Evolutionary conservation across 345 rosid genomes (phyloP).

Genomic region (Erysimum cheiranthoides): DNA sequence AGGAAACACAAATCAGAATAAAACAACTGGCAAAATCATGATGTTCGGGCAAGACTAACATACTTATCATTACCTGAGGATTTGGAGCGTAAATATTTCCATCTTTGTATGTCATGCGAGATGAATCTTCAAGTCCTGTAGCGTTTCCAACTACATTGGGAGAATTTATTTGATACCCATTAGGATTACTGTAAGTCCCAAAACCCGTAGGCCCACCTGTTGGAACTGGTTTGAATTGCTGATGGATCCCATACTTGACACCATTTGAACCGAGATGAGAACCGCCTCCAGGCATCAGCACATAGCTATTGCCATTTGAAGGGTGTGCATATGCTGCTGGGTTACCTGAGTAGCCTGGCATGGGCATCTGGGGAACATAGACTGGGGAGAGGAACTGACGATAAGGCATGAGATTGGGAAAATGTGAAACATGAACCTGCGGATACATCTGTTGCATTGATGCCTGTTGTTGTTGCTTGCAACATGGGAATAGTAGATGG

Average conservation of each 20-base stretch:
- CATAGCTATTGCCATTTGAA: constrained; percentile 76
- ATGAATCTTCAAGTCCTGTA: constrained; percentile 80
- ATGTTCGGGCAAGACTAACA: constrained; percentile 1
- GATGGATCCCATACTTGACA: constrained; percentile 79
- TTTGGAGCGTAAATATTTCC: constrained; percentile 75
- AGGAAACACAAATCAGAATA: constrained; percentile 21
- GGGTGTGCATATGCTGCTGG: constrained; percentile 82
- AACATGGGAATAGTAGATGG: constrained; percentile 70
- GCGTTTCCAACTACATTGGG: constrained; percentile 75
- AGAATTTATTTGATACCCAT: constrained; percentile 72
- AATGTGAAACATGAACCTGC: constrained; percentile 88
- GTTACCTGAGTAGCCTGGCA: constrained; percentile 86
- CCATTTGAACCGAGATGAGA: constrained; percentile 74
- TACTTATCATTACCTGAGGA: constrained; percentile 68
- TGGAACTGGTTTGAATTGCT: constrained; percentile 82
- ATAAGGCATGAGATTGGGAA: constrained; percentile 77
- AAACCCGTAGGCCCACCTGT: constrained; percentile 56
- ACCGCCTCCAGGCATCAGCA: constrained; percentile 90
- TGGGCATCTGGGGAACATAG: constrained; percentile 85
- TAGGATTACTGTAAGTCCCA: constrained; percentile 27
- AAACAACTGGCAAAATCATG: constrained; percentile 3
- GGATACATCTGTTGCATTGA: constrained; percentile 86
- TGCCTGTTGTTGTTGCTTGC: constrained; percentile 68
- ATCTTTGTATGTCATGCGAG: constrained; percentile 89
- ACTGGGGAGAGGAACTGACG: constrained; percentile 85